Evolutionary conservation across 2,329 filamentous ascomycete species (phyloP), one percentile per base, ranked within the genome.

Genomic region (Clarireedia paspali): DNA sequence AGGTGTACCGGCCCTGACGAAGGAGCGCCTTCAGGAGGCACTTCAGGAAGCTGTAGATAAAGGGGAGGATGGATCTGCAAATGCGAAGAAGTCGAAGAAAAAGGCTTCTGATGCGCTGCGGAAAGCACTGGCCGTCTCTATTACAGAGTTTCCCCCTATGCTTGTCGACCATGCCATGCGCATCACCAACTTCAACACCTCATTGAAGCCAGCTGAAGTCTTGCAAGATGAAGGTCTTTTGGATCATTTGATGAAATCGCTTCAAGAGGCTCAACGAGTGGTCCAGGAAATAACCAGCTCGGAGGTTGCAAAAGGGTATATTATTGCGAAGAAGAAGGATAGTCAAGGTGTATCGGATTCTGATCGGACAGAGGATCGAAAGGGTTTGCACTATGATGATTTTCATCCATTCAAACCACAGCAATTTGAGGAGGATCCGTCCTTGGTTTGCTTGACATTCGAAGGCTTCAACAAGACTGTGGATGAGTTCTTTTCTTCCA

Each of bases 401-500:
- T 97, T 96, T 65, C 92, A 97, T 64, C 94, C 94, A 0, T 97
- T 97, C 70, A 76, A 87, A 40, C 94, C 94, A 0, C 76, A 79
- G 23, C 92, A 97, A 63, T 88, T 95, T 59, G 82, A 85, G 59
- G 76, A 80, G 6, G 83, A 91, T 55, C 74, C 83, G 0, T 73
- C 77, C 0, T 80, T 85, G 24, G 80, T 82, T 3, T 82, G 95
- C 15, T 67, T 97, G 12, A 82, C 89, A 53, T 91, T 91, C 62
- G 80, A 89, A 6, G 87, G 85, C 9, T 97, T 95, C 75, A 96
- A 96, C 70, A 88, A 87, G 67, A 94, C 91, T 0, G 91, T 96
- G 0, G 94, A 99, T 68, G 89, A 96, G 63, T 99, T 96, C 74
- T 97, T 95, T 70, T 97, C 94, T 0, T 97, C 92, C 0, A 82